phyloP scores from a whole-genome alignment of 1,284 basidiomycete genomes.

The Wolfiporia cocos region DNA sequence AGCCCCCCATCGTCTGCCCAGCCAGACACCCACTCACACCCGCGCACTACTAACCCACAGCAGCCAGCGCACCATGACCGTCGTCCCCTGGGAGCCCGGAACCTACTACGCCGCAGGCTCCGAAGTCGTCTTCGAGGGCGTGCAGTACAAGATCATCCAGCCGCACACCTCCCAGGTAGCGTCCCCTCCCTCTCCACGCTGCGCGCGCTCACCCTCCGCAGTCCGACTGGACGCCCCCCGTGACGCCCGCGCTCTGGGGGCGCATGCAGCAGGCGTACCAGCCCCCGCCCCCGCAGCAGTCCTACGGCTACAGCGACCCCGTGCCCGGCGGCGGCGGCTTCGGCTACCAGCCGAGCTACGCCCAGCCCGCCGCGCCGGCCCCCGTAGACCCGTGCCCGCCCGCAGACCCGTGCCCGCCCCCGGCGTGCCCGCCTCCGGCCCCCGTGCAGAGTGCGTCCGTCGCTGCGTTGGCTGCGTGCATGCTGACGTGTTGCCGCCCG shows the following conservation, averaged over 20 bases:
- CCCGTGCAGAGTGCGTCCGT: neutral
- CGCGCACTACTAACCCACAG: no score
- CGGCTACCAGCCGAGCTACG: slow-evolving; percentile 13
- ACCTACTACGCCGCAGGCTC: slow-evolving; percentile 51
- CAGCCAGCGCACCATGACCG: no score
- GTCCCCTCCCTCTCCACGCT: neutral
- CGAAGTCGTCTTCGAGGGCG: slow-evolving; percentile 52
- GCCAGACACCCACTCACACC: no score
- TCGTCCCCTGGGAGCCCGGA: slow-evolving; percentile 71
- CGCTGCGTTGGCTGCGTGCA: no score
- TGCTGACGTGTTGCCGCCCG: no score
- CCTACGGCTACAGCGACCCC: slow-evolving; percentile 12
- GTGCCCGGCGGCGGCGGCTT: slow-evolving; percentile 21
- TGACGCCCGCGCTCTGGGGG: slow-evolving; percentile 65
- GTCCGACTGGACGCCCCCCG: slow-evolving; percentile 58
- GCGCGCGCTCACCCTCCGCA: slow-evolving; percentile 27
- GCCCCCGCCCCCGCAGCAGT: slow-evolving; percentile 16
- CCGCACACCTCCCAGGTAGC: slow-evolving; percentile 59
- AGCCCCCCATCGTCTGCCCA: no score
- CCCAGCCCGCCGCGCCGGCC: slow-evolving; percentile 15
- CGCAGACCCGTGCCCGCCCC: slow-evolving; percentile 1
- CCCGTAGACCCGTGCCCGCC: slow-evolving; percentile 19
- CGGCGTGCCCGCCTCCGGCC: neutral
- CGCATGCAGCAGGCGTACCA: slow-evolving; percentile 34
- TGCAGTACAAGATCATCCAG: slow-evolving; percentile 64